phyloP scores from a whole-genome alignment of 2,329 filamentous ascomycete species.

The Rhexocercosporidium sp. region DNA sequence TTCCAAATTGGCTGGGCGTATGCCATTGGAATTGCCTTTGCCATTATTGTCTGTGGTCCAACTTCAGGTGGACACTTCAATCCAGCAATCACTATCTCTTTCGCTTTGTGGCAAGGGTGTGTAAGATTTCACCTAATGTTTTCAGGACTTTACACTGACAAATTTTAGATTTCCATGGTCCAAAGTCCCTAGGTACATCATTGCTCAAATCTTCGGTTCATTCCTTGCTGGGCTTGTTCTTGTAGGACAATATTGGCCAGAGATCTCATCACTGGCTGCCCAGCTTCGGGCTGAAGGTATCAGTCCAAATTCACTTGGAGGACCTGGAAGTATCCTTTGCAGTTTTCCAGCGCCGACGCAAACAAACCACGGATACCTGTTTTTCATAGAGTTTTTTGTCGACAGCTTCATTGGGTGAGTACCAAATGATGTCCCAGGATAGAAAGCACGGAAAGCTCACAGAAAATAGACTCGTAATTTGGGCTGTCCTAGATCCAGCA shows the following conservation, averaged over 20 bases:
- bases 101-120: constrained; percentile 57
- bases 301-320: constrained; percentile 51
- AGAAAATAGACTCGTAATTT: constrained; percentile 54
- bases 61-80: constrained; percentile 62
- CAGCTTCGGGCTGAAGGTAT: constrained; percentile 39
- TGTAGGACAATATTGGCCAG: constrained; percentile 60
- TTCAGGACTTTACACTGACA: not conserved
- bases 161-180: constrained; percentile 55
- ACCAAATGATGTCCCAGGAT: not conserved
- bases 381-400: constrained; percentile 64
- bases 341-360: constrained; percentile 56
- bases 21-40: constrained; percentile 62
- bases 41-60: constrained; percentile 60
- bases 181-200: constrained; percentile 62
- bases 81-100: constrained; percentile 53
- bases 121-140: not conserved
- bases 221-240: constrained; percentile 61
- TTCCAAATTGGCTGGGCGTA: constrained; percentile 62
- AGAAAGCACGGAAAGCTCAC: constrained; percentile 8
- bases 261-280: constrained; percentile 50
- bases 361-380: constrained; percentile 59
- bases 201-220: constrained; percentile 60
- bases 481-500: constrained; percentile 60
- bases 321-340: constrained; percentile 60
- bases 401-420: constrained; percentile 54